Percentiles rank a stretch among this genome's conserved stretches.
Conservation (phyloP, 495 filamentous ascomycete genomes). For the Podospora tetraspora region DNA sequence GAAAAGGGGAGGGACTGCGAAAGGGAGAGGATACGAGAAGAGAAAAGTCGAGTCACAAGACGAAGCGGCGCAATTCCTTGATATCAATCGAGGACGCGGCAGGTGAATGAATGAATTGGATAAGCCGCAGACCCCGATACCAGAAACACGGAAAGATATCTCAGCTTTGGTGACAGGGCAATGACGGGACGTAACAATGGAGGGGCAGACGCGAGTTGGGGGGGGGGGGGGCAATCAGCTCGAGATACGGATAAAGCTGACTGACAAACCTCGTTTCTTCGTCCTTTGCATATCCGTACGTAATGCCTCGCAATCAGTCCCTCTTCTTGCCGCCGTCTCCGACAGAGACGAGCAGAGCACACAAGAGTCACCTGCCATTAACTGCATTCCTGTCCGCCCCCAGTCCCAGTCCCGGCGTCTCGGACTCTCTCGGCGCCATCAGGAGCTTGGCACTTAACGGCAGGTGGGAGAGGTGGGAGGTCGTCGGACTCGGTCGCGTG, state of each 20-base stretch:
- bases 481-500: not conserved
- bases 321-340: not conserved
- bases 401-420: not conserved
- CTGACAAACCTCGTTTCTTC: not conserved
- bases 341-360: not conserved
- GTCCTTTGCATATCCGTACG: not conserved
- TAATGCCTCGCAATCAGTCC: not conserved
- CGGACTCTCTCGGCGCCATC: not conserved
- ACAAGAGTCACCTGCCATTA: slow-evolving; percentile 6
- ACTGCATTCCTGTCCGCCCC: slow-evolving; percentile 4
- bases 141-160: not conserved
- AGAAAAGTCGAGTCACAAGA: not conserved
- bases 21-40: not conserved
- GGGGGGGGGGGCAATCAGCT: not conserved
- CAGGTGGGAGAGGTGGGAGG: slow-evolving; percentile 3
- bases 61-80: not conserved
- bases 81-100: not conserved
- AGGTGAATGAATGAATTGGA: not conserved
- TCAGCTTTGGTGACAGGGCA: not conserved
- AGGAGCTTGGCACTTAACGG: slow-evolving; percentile 1
- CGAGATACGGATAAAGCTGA: not conserved
- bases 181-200: not conserved
- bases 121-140: not conserved
- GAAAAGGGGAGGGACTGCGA: not conserved
- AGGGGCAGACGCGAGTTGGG: not conserved